Conservation (phyloP, 805 yeast genomes). For the Myxozyma sirexii region DNA sequence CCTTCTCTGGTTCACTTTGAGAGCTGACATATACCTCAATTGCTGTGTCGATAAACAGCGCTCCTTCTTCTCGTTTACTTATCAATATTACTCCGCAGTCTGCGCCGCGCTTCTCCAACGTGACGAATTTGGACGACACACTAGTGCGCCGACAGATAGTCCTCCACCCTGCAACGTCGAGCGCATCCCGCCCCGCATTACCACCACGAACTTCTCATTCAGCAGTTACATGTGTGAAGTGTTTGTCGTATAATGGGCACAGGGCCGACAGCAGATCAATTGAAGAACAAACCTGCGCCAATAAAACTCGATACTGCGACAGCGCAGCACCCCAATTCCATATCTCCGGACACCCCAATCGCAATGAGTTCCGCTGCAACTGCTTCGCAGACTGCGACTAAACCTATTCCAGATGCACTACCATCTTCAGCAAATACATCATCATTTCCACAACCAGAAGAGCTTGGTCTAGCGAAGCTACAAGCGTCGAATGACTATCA, state of each 20-base stretch:
- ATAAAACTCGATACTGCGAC: no score
- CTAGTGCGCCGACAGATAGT: no score
- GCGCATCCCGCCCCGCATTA: no score
- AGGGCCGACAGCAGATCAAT: not conserved
- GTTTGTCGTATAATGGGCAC: not conserved
- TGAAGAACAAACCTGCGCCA: not conserved
- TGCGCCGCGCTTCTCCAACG: no score
- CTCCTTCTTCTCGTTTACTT: no score
- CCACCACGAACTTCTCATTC: no score
- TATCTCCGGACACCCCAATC: not conserved
- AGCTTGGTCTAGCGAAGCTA: not conserved
- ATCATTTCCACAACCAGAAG: not conserved
- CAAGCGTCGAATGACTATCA: slow-evolving; percentile 9
- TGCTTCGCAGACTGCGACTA: not conserved
- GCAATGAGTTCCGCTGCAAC: not conserved
- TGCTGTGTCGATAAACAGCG: no score
- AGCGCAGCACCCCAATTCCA: not conserved
- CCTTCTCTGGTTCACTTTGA: no score
- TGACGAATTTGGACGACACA: no score
- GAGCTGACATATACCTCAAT: no score
- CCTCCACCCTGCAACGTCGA: no score
- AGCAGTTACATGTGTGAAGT: not conserved
- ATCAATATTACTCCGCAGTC: no score
- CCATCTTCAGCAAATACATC: not conserved
- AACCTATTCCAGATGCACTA: not conserved